Evolutionary conservation across 1,284 basidiomycete genomes (phyloP), one percentile per base, ranked within the genome.

Genomic region (Gymnopus androsaceus): DNA sequence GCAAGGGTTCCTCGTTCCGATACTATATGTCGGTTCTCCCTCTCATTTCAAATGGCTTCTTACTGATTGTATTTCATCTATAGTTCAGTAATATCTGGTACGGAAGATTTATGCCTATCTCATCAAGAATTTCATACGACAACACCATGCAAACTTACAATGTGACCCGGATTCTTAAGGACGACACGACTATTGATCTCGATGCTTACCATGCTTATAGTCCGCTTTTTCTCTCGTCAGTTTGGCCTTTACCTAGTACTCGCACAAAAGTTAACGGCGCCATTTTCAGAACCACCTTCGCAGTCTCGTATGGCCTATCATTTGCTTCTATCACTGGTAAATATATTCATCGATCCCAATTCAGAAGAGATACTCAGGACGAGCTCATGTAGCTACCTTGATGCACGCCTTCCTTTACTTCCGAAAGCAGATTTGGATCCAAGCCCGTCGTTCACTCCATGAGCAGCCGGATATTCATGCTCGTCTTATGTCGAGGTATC

Each of bases 381-480:
- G n/a, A n/a, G n/a, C n/a, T n/a, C n/a, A n/a, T n/a, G n/a, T n/a
- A n/a, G n/a, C n/a, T n/a, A n/a, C n/a, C n/a, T n/a, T n/a, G n/a
- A n/a, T 47, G 27, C 47, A 49, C 79, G 3, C 77, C n/a, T n/a
- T 95, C 17, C 85, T 90, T 66, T 90, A 92, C n/a, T n/a, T n/a
- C 70, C 85, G 88, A 59, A 84, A 83, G 58, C 81, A 85, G 41
- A 87, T 94, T 54, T 82, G 82, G 73, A 69, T 74, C 25, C 80
- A 84, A 49, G 79, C 84, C 23, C 70, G 85, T 27, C 75, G 80
- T 31, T 79, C 83, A 36, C 68, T 86, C 53, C 71, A 78, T 8
- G 89, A 92, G 65, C 85, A 88, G 63, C 87, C 90, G 11, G 92
- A 95, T 68, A 82, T 95, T 17, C 92, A 95, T 69, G 83, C 84